Conservation (phyloP, 331 rosid species). For the Telfairia occidentalis region DNA sequence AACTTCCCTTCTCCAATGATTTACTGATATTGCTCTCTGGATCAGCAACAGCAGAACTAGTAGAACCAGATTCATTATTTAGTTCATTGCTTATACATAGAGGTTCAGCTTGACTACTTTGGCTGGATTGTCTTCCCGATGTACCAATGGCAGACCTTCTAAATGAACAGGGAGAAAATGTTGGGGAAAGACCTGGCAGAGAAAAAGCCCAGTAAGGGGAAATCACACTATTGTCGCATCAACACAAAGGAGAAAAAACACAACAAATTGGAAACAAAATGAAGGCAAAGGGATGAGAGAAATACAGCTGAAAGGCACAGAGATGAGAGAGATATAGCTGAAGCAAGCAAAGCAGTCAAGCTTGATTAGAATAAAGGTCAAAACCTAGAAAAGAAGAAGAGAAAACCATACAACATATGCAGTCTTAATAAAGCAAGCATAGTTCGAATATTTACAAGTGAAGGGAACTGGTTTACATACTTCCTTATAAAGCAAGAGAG, state of each 20-base stretch:
- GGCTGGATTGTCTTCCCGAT: conserved; percentile 38
- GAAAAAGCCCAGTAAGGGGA: conserved; percentile 21
- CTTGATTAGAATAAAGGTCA: background rate
- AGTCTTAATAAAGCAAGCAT: background rate
- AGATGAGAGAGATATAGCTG: background rate
- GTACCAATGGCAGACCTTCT: conserved; percentile 32
- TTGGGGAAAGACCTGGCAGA: conserved; percentile 39
- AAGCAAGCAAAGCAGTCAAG: background rate
- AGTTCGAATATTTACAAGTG: background rate
- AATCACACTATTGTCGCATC: background rate
- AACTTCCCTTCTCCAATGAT: conserved; percentile 51
- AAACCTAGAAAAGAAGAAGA: background rate
- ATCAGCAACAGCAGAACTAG: conserved; percentile 39
- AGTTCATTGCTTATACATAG: conserved; percentile 29
- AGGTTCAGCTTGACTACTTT: conserved; percentile 34
- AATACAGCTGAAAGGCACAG: background rate
- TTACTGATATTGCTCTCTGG: conserved; percentile 23
- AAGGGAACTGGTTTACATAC: background rate
- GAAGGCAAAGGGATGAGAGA: background rate
- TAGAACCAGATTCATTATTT: conserved; percentile 43
- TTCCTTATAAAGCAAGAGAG: background rate
- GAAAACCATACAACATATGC: background rate
- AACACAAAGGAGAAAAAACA: background rate
- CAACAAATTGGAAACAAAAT: background rate
- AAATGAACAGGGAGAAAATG: conserved; percentile 34